Conservation (phyloP, 2,329 filamentous ascomycete genomes). For the Epichloe elymi region DNA sequence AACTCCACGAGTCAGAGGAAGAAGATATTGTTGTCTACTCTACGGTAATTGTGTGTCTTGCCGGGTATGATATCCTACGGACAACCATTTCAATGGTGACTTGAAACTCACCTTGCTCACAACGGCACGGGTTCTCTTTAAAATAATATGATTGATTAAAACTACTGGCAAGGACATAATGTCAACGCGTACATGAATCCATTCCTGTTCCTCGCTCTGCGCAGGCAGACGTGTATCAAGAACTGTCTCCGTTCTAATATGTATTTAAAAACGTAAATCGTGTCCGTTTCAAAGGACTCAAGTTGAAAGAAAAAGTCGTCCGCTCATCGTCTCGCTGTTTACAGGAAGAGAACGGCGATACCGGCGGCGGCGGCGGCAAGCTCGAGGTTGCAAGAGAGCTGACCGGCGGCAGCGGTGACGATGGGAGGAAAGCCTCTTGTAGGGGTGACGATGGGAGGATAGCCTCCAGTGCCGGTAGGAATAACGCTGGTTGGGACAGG, state of each 20-base stretch:
- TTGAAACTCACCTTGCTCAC: too few species aligned
- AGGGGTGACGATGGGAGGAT: neutral
- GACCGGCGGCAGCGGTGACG: constrained; percentile 20
- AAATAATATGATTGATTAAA: neutral
- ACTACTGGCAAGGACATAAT: neutral
- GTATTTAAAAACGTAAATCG: neutral
- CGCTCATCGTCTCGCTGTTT: neutral
- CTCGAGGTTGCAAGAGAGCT: constrained; percentile 16
- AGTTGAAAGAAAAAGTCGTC: neutral
- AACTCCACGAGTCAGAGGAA: too few species aligned
- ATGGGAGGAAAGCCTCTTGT: constrained; percentile 7
- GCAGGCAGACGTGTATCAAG: neutral
- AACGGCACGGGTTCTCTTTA: too few species aligned
- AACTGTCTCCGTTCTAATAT: neutral
- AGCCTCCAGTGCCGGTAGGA: neutral
- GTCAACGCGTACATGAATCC: neutral
- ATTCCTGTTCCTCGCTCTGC: neutral
- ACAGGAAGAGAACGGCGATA: constrained; percentile 17
- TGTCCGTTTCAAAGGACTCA: neutral
- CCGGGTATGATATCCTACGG: too few species aligned
- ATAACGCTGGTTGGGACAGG: neutral
- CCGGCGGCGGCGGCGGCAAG: constrained; percentile 18
- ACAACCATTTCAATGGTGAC: too few species aligned
- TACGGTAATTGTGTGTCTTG: too few species aligned
- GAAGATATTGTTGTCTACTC: too few species aligned